These are phyloP conservation scores for Aegilops bicornis DNA, from an alignment of 176 grass and related monocot genomes.

Conservation along the genomic window DNA sequence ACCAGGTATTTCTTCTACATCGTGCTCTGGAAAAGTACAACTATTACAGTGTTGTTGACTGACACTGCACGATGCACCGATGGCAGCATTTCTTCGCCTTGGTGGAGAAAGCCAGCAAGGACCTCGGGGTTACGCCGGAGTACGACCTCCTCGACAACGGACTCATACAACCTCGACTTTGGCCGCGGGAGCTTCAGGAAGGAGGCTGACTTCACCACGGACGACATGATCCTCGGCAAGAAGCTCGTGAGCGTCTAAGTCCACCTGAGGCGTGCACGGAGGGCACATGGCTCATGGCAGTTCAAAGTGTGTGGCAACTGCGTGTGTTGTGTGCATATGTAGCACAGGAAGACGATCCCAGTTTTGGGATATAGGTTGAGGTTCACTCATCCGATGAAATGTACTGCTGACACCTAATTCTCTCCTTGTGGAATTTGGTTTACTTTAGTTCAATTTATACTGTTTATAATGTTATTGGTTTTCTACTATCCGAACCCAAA, in stretches of 20 bases:
- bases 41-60: not conserved
- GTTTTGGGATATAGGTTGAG: not conserved
- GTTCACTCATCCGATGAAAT: not conserved
- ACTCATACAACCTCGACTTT: slow-evolving; percentile 95
- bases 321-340: not conserved
- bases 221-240: slow-evolving; percentile 94
- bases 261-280: not conserved
- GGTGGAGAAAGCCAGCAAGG: slow-evolving; percentile 62
- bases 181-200: slow-evolving; percentile 77
- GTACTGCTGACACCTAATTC: not conserved
- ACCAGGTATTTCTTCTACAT: slow-evolving; percentile 54
- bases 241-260: slow-evolving; percentile 49
- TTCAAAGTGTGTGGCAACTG: not conserved
- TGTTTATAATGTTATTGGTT: too few relatives aligned
- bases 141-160: slow-evolving; percentile 65
- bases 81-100: slow-evolving; percentile 96
- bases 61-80: not conserved
- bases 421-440: too few relatives aligned
- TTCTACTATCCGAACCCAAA: not conserved
- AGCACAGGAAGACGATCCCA: not conserved
- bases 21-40: not conserved
- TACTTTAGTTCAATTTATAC: not conserved
- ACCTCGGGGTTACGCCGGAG: slow-evolving; percentile 59
- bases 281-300: not conserved
- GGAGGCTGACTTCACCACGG: slow-evolving; percentile 79